A percentile compares a stretch with the other conserved stretches of the same genome.
Conservation (phyloP, 2,329 filamentous ascomycete species). For the Aspergillus sp. region DNA sequence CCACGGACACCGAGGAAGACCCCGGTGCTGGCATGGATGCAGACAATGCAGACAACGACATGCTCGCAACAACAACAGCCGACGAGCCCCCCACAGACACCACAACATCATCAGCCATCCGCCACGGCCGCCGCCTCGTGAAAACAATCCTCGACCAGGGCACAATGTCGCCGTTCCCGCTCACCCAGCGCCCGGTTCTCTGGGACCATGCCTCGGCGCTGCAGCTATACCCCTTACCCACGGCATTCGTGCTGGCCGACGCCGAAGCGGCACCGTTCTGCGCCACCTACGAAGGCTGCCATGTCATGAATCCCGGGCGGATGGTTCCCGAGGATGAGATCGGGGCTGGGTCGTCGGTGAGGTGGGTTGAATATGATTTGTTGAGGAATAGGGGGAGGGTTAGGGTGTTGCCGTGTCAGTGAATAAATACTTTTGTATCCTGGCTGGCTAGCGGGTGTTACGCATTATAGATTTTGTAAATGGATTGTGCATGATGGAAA, state of each 20-base stretch:
- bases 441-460: no score
- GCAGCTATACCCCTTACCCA: conserved; percentile 80
- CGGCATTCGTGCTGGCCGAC: conserved; percentile 73
- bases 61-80: conserved; percentile 10
- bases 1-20: conserved; percentile 13
- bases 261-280: conserved; percentile 72
- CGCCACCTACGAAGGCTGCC: conserved; percentile 87
- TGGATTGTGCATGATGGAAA: no score
- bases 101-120: conserved; percentile 25
- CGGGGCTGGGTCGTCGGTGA: conserved; percentile 57
- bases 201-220: conserved; percentile 77
- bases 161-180: conserved; percentile 75
- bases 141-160: conserved; percentile 90
- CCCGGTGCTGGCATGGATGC: conserved; percentile 19
- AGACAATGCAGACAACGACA: conserved; percentile 7
- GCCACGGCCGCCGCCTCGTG: conserved; percentile 62
- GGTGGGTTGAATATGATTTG: conserved; percentile 83
- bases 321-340: conserved; percentile 61
- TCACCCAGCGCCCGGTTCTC: conserved; percentile 68
- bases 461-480: no score
- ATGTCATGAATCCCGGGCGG: conserved; percentile 84
- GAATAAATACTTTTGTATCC: no score
- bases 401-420: conserved; percentile 52
- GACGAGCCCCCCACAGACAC: conserved; percentile 7
- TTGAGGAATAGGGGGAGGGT: conserved; percentile 51